Conservation (phyloP, 352 stramenopile genomes). For the Phytophthora fragariaefolia region DNA sequence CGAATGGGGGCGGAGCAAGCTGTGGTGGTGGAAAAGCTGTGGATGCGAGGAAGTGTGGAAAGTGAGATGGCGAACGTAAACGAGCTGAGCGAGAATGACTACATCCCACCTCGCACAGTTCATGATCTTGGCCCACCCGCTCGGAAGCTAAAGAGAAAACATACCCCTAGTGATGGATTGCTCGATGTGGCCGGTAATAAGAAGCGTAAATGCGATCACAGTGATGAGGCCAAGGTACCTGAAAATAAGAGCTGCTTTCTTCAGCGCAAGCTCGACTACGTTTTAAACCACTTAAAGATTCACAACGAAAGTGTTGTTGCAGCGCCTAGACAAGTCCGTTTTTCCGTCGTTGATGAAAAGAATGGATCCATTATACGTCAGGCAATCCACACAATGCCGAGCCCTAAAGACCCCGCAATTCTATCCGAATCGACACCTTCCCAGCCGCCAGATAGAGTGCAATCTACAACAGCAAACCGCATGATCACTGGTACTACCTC, state of each 20-base stretch:
- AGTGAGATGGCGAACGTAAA: conserved; percentile 62
- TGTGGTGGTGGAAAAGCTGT: conserved; percentile 92
- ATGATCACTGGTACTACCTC: no score
- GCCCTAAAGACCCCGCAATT: not conserved
- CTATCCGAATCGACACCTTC: conserved; percentile 10
- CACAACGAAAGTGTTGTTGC: conserved; percentile 30
- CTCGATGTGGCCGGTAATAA: conserved; percentile 34
- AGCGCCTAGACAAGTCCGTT: conserved; percentile 39
- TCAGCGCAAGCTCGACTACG: conserved; percentile 45
- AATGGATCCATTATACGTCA: conserved; percentile 28
- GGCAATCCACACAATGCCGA: conserved; percentile 33
- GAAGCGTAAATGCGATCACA: conserved; percentile 27
- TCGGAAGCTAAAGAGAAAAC: conserved; percentile 23
- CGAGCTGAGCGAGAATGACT: conserved; percentile 20
- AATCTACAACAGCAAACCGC: no score
- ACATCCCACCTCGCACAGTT: conserved; percentile 8
- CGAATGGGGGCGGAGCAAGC: conserved; percentile 92
- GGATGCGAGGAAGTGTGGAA: conserved; percentile 84
- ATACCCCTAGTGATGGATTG: conserved; percentile 3
- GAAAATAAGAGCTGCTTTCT: conserved; percentile 41
- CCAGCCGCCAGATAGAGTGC: not conserved
- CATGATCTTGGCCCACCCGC: conserved; percentile 15
- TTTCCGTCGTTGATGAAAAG: conserved; percentile 41
- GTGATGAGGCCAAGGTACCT: conserved; percentile 11
- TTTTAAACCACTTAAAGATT: conserved; percentile 47